phyloP scores from a whole-genome alignment of 192 early-diverging fungal genomes.

The Podila clonocystis region DNA sequence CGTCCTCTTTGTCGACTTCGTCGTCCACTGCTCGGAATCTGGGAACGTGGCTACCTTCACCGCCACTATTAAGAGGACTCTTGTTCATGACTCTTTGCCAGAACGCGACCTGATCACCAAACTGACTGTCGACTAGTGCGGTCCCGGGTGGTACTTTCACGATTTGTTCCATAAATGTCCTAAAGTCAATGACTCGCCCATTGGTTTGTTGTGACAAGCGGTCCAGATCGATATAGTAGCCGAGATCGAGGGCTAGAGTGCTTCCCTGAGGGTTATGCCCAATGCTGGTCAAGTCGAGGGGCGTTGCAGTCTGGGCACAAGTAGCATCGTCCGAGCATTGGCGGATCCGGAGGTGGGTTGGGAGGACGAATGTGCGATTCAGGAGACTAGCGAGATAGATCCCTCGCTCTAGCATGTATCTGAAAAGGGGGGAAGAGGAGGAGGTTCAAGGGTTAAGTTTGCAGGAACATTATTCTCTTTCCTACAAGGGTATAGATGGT shows the following conservation, averaged over 20 bases:
- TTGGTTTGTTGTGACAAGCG: background rate
- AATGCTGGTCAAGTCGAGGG: conserved; percentile 9
- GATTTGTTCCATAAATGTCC: conserved; percentile 19
- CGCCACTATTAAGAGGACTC: background rate
- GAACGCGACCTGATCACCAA: conserved; percentile 17
- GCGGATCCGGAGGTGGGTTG: conserved; percentile 22
- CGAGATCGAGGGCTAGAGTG: conserved; percentile 21
- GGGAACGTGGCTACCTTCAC: background rate
- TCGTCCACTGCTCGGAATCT: background rate
- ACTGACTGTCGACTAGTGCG: conserved; percentile 12
- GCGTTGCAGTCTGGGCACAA: conserved; percentile 13
- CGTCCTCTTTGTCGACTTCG: background rate
- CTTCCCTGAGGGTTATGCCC: conserved; percentile 22
- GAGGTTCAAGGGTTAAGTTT: too few relatives aligned
- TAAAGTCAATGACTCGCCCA: conserved; percentile 18
- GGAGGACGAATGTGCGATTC: conserved; percentile 23
- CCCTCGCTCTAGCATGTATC: conserved; percentile 31
- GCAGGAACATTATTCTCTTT: background rate
- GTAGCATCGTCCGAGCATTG: conserved; percentile 10
- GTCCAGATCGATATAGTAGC: conserved; percentile 18
- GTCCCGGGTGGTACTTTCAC: background rate
- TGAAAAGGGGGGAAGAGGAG: background rate
- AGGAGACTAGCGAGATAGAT: conserved; percentile 22
- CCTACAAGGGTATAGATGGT: background rate
- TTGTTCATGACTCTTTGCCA: conserved; percentile 1